Evolutionary conservation across 2,329 filamentous ascomycete species (phyloP), one percentile per base, ranked within the genome.

Genomic region (Monilinia laxa): DNA sequence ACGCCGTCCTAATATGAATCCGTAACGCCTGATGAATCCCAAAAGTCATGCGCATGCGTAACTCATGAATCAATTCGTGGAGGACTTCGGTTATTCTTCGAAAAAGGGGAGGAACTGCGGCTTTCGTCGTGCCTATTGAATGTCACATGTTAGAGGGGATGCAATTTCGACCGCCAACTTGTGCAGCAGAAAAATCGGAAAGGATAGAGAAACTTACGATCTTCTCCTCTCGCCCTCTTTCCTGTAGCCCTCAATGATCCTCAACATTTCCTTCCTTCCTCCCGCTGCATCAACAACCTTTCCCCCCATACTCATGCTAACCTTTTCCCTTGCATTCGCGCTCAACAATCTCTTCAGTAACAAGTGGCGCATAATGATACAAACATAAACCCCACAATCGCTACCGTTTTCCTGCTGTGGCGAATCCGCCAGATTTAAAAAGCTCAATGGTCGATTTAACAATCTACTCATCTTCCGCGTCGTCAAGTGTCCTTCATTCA

Each of bases 351-450:
- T 84, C 79, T 93, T 93, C 62, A 97, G 82, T 23, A 99, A 84
- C n/a, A 99, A 80, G 79, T 97, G 91, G 59, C 93, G 88, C 93
- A 99, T 99, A 69, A 94, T 85, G 71, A 98, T 85, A 78, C 95
- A 98, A 3, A 99, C 95, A 77, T 93, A 98, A 0, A 99, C 92
- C 23, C 95, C 95, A 73, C 95, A 99, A 78, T 99, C 95, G 75
- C 87, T 94, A 35, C 90, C 88, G 72, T 98, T 98, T 72, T 93
- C 90, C 78, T 99, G 95, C 74, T 96, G 90, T 0, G 95, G 95
- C 12, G 87, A 90, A 75, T 98, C 94, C 0, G 89, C 83, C 65
- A 99, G 83, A 77, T 94, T 88, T 74, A 93, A 85, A 76, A 96
- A 97, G 25, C 88, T 83, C 23, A 96, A 79, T 6, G 82, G 82